A percentile compares a stretch with the other conserved stretches of the same genome.
Evolutionary conservation across 139 green algal genomes (phyloP).

Genomic region (Haematococcus sp.): DNA sequence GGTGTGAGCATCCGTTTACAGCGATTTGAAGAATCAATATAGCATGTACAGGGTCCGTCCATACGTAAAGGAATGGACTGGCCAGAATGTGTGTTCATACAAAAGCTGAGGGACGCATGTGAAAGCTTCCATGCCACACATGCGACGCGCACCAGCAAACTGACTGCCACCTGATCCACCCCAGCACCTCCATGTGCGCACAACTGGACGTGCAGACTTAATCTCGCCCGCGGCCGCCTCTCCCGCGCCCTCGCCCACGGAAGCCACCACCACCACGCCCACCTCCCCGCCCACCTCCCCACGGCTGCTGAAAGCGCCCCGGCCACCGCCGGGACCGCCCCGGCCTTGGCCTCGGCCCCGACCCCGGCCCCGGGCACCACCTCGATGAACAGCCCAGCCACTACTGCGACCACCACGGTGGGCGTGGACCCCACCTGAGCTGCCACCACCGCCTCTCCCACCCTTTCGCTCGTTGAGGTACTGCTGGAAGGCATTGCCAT

Average conservation of each 20-base stretch:
- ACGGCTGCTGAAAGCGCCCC: background rate
- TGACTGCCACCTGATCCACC: background rate
- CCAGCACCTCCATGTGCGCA: background rate
- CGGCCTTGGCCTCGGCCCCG: background rate
- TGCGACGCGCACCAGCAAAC: too few species aligned
- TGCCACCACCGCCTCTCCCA: constrained; percentile 17
- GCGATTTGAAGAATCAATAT: too few species aligned
- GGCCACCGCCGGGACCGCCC: background rate
- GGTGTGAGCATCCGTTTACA: too few species aligned
- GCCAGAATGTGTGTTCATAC: too few species aligned
- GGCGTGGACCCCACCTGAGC: background rate
- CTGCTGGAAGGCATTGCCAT: constrained; percentile 25
- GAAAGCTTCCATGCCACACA: too few species aligned
- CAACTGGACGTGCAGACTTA: too few species aligned
- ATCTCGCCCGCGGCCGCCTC: background rate
- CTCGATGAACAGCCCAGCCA: background rate
- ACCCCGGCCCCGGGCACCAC: background rate
- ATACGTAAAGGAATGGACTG: too few species aligned
- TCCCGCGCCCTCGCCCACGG: background rate
- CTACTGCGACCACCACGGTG: background rate
- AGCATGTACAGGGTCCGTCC: too few species aligned
- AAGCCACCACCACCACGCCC: background rate
- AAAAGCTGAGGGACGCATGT: too few species aligned
- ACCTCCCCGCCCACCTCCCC: background rate
- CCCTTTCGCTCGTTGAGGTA: background rate